Percentiles rank a stretch among this genome's conserved stretches.
phyloP scores from a whole-genome alignment of 148 eudicot genomes.

The Rhododendron ovatum region DNA sequence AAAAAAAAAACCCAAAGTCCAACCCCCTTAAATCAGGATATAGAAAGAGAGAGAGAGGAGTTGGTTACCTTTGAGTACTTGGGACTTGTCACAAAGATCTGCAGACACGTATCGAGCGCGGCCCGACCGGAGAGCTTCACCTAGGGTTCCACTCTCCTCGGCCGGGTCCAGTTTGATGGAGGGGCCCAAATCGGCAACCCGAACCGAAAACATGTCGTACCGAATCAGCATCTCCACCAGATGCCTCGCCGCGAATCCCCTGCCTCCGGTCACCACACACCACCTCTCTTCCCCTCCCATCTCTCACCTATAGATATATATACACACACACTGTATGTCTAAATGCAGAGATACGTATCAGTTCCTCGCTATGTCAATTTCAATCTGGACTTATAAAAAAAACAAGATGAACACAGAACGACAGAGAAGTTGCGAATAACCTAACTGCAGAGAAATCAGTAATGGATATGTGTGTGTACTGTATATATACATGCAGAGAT shows the following conservation, averaged over 20 bases:
- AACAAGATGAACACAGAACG: background rate
- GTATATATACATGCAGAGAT: background rate
- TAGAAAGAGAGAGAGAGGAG: background rate
- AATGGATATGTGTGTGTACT: too few species aligned
- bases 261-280: conserved; percentile 94
- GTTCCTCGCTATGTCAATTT: background rate
- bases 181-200: conserved; percentile 39
- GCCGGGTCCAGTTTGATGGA: conserved; percentile 46
- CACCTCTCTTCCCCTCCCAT: conserved; percentile 48
- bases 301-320: background rate
- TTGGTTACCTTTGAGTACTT: conserved; percentile 55
- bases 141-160: conserved; percentile 67
- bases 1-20: background rate
- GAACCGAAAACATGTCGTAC: conserved; percentile 58
- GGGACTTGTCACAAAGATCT: conserved; percentile 75
- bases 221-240: conserved; percentile 77
- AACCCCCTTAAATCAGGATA: background rate
- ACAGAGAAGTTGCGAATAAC: background rate
- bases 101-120: conserved; percentile 59
- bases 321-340: background rate
- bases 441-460: too few species aligned
- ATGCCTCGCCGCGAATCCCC: conserved; percentile 88
- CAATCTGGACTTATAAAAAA: background rate
- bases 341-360: background rate
- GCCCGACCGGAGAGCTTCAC: conserved; percentile 57